A percentile compares a stretch with the other conserved stretches of the same genome.
Evolutionary conservation across 2,329 filamentous ascomycete genomes (phyloP).

Genomic region (Curvularia sp.): DNA sequence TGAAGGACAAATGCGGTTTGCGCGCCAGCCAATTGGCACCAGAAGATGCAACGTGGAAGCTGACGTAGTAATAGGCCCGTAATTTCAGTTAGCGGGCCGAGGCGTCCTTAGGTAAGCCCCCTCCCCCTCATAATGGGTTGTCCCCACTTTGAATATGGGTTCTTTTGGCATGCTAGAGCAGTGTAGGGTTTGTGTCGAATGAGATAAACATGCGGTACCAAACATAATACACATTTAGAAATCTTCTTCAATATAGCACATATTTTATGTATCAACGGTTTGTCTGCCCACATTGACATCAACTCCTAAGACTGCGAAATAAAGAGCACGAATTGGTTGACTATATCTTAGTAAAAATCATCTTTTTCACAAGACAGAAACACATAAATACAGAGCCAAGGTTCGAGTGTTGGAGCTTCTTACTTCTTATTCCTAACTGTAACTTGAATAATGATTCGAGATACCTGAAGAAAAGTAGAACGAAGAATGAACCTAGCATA

Average conservation of each 20-base stretch:
- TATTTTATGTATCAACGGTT: neutral
- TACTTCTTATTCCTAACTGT: neutral
- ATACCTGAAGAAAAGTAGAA: neutral
- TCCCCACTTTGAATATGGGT: neutral
- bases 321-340: neutral
- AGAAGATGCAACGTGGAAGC: constrained; percentile 49
- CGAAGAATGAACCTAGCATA: neutral
- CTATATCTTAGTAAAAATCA: neutral
- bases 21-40: constrained; percentile 33
- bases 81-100: constrained; percentile 9
- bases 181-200: neutral
- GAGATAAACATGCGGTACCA: neutral
- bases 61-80: constrained; percentile 18
- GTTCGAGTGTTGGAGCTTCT: neutral
- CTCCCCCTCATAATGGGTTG: neutral
- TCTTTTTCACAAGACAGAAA: neutral
- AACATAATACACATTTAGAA: neutral
- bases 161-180: neutral
- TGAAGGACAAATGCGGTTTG: constrained; percentile 10
- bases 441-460: neutral
- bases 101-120: constrained; percentile 10
- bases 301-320: neutral
- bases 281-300: neutral
- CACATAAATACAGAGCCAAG: neutral
- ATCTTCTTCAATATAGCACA: neutral